Percentiles rank a stretch among this genome's conserved stretches.
Evolutionary conservation across 2,329 filamentous ascomycete species (phyloP).

Genomic region (Aspergillus sp.): DNA sequence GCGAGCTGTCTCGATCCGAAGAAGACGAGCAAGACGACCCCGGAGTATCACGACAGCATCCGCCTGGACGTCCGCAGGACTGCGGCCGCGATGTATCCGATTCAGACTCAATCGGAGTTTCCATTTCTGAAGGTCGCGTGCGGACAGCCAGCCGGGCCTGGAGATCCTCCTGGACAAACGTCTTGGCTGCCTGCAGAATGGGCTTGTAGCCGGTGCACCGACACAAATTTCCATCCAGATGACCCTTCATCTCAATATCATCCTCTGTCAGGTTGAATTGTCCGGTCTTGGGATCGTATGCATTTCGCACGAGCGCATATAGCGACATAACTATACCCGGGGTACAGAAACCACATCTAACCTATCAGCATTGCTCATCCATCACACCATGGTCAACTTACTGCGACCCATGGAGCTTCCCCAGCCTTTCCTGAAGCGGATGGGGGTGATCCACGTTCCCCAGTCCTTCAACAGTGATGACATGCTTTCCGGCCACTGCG

Average conservation of each 20-base stretch:
- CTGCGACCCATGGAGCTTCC: slow-evolving; percentile 82
- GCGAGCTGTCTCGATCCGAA: not conserved
- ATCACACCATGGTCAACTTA: not conserved
- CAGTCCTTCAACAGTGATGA: slow-evolving; percentile 89
- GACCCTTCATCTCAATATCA: slow-evolving; percentile 72
- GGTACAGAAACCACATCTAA: slow-evolving; percentile 75
- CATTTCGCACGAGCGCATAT: slow-evolving; percentile 54
- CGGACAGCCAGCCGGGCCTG: slow-evolving; percentile 41
- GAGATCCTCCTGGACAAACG: slow-evolving; percentile 61
- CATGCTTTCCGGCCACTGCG: slow-evolving; percentile 82
- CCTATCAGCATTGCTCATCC: not conserved
- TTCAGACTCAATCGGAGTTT: not conserved
- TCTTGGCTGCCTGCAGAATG: slow-evolving; percentile 82
- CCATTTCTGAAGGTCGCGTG: not conserved
- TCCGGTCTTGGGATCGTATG: slow-evolving; percentile 71
- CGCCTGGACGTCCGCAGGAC: slow-evolving; percentile 30
- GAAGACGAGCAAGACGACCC: slow-evolving; percentile 12
- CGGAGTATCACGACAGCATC: slow-evolving; percentile 27
- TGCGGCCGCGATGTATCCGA: not conserved
- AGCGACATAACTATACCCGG: slow-evolving; percentile 79
- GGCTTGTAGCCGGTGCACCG: slow-evolving; percentile 85
- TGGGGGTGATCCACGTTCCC: slow-evolving; percentile 78
- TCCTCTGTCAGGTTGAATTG: slow-evolving; percentile 70
- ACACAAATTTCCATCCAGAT: slow-evolving; percentile 80
- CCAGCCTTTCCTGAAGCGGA: slow-evolving; percentile 80